Base-by-base conservation (phyloP, 2,329 filamentous ascomycete genomes). In the Fusarium sarcochroum region DNA sequence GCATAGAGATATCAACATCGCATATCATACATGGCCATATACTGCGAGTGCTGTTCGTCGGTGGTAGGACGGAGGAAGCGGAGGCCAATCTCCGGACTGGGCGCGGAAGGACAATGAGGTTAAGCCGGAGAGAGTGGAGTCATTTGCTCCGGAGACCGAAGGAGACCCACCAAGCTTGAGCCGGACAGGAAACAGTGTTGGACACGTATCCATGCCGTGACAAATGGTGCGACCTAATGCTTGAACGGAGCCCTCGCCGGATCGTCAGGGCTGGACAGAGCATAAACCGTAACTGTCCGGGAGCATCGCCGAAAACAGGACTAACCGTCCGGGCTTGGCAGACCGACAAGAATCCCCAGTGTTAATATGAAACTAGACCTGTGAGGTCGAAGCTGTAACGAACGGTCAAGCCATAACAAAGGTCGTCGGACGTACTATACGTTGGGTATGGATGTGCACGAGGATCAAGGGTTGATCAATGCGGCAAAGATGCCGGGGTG, bases 371-470 rank as follows among this genome's bases (percentile, higher is more conserved):
- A 53, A 18, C 37, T 56, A 50, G 53, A 46, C 64, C 61, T 58
- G 58, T 66, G 38, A 59, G 48, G 35, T 17, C 10, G 15, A 41
- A 30, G 42, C 32, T 32, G 32, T 17, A 17, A 23, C 34, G 51
- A 64, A 50, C 54, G 61, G 44, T 32, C 56, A 58, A 57, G 57
- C 64, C 60, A 44, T n/a, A 55, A 54, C 45, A 51, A 65, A 54
- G 54, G 57, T 30, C 59, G 59, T 30, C 27, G 10, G 27, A 30
- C 27, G 27, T 30, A 27, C 35, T 44, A 34, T 30, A 47, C 37
- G 65, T 72, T 69, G 67, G 70, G 71, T 66, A 73, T 62, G 59
- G 68, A 62, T 63, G 66, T 63, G 70, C 63, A 69, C 68, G 60
- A 70, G 61, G 41, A 65, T 42, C 44, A 47, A 56, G 53, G 55